phyloP scores from a whole-genome alignment of 2,329 filamentous ascomycete genomes.

The Didymella glomerata region DNA sequence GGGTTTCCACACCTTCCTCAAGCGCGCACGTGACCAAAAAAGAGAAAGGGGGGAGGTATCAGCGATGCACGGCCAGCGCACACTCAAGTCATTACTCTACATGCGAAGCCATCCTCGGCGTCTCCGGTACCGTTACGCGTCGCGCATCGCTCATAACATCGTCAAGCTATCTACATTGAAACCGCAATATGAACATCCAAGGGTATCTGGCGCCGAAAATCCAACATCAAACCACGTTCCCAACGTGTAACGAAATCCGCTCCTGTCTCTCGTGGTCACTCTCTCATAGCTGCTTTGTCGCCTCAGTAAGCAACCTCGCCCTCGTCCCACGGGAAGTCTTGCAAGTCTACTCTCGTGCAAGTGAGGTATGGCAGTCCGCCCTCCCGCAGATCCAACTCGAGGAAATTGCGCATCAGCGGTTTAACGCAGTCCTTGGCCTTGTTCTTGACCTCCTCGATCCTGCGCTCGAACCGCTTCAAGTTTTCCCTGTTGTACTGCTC shows the following conservation, averaged over 20 bases:
- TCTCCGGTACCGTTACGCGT: too few species aligned
- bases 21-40: too few species aligned
- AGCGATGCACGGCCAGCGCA: background rate
- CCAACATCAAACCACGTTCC: background rate
- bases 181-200: background rate
- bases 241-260: background rate
- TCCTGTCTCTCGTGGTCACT: too few species aligned
- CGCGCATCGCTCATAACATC: background rate
- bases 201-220: background rate
- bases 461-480: conserved; percentile 81
- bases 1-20: background rate
- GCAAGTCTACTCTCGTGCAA: conserved; percentile 68
- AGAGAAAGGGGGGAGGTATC: background rate
- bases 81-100: background rate
- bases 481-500: conserved; percentile 89
- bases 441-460: conserved; percentile 87
- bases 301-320: background rate
- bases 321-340: conserved; percentile 70
- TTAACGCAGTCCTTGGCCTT: conserved; percentile 85
- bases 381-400: conserved; percentile 78
- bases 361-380: conserved; percentile 68
- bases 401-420: conserved; percentile 83
- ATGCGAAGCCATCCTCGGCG: too few species aligned
- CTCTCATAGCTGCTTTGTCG: too few species aligned
- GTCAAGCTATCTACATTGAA: background rate